Evolutionary conservation across 495 filamentous ascomycete genomes (phyloP), one percentile per base, ranked within the genome.

Genomic region (Aspergillus biplanus): DNA sequence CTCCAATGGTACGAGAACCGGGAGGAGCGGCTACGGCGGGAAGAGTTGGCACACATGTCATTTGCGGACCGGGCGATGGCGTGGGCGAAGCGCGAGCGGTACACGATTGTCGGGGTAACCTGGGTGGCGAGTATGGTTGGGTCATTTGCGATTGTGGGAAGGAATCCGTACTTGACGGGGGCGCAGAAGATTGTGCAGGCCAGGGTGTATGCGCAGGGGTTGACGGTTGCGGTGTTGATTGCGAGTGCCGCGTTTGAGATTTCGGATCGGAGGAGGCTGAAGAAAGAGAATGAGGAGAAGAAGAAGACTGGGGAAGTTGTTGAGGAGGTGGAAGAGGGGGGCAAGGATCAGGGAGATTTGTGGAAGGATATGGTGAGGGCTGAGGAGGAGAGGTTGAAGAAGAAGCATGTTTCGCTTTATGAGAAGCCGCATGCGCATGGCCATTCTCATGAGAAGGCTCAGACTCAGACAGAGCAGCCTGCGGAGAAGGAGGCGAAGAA

Each of bases 101-200:
- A 99, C 79, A 83, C 85, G 67, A 97, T 99, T 73, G 90, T 99
- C 54, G 88, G 90, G 59, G 85, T 81, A 3, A 89, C 86, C 31
- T 99, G 95, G 95, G 76, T 94, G 12, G 87, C 90, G 13, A 86
- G 86, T 47, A 96, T 99, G 89, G 87, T 84, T 27, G 73, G 89
- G 33, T 87, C 91, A 0, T 82, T 97, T 33, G 89, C 79, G 46
- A 68, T 97, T 9, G 94, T 97, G 47, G 84, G 89, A 56, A 83
- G 91, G 63, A 93, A 91, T 76, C 86, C 84, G 53, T 92, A 90
- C 75, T 76, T 98, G 7, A 86, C 82, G 18, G 85, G 83, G 1
- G 74, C 82, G 66, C 95, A 99, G 85, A 99, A 99, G 82, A 80
- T 99, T 32, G 95, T 99, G 18, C 95, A 99, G 83, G 96, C 96